phyloP scores from a whole-genome alignment of 805 yeast genomes.

The Candida schatavii region DNA sequence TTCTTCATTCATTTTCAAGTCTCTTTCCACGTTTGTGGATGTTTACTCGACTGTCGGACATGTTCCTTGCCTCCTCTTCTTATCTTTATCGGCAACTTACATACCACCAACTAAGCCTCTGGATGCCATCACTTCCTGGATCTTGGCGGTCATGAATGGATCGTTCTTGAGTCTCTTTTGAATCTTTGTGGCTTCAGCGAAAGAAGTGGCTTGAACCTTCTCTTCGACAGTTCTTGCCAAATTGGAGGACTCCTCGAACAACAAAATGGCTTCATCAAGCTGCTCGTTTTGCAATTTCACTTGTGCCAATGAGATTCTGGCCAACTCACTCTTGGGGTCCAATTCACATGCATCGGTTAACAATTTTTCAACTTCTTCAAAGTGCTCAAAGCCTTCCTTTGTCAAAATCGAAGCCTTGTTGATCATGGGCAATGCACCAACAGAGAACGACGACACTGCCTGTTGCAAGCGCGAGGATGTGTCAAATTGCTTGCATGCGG shows the following conservation, averaged over 20 bases:
- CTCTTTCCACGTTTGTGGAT: background rate
- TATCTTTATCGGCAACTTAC: background rate
- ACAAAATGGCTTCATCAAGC: constrained; percentile 73
- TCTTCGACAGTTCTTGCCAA: constrained; percentile 84
- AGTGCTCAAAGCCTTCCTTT: constrained; percentile 47
- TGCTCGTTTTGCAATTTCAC: constrained; percentile 79
- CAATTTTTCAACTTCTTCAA: constrained; percentile 57
- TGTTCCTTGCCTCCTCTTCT: too few relatives aligned
- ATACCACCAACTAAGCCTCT: background rate
- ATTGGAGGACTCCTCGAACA: constrained; percentile 79
- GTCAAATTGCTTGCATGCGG: constrained; percentile 82
- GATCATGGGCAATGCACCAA: constrained; percentile 85
- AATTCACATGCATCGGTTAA: constrained; percentile 73
- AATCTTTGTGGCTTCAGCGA: constrained; percentile 89
- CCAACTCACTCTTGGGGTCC: constrained; percentile 89
- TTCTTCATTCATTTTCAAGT: background rate
- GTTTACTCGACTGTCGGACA: too few relatives aligned
- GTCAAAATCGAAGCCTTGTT: constrained; percentile 80
- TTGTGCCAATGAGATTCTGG: constrained; percentile 89
- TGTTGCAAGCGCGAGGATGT: constrained; percentile 80
- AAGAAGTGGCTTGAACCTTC: constrained; percentile 84
- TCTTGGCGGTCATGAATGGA: constrained; percentile 60
- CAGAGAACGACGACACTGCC: constrained; percentile 61
- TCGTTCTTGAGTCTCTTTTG: constrained; percentile 77
- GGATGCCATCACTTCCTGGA: constrained; percentile 51